Conservation (phyloP, 2,329 filamentous ascomycete species). For the Bisporella sp. region DNA sequence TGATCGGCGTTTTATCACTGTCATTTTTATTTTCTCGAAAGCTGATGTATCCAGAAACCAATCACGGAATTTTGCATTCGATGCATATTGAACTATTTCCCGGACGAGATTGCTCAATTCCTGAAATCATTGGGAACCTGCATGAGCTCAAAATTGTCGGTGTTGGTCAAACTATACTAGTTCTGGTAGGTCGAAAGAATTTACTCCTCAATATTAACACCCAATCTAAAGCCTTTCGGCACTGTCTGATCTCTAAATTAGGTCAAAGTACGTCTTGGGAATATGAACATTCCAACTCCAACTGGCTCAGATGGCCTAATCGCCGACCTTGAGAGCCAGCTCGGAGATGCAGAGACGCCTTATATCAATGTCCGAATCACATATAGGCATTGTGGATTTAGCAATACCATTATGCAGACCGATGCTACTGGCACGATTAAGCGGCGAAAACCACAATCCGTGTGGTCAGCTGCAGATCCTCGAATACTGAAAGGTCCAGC, state of each 20-base stretch:
- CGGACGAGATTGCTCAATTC: constrained; percentile 17
- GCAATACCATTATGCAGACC: constrained; percentile 45
- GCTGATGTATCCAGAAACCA: not conserved
- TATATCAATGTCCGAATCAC: constrained; percentile 46
- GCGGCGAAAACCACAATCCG: constrained; percentile 39
- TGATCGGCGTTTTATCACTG: not conserved
- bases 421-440: constrained; percentile 43
- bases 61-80: constrained; percentile 21
- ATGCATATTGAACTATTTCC: constrained; percentile 22
- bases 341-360: constrained; percentile 40
- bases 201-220: not conserved
- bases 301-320: constrained; percentile 45
- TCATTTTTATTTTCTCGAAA: not conserved
- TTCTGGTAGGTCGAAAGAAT: constrained; percentile 12
- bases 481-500: constrained; percentile 26
- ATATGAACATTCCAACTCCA: constrained; percentile 17
- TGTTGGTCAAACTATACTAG: constrained; percentile 21
- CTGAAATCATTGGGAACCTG: constrained; percentile 23
- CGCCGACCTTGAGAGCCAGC: constrained; percentile 48
- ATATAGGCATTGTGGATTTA: constrained; percentile 52
- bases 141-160: constrained; percentile 16
- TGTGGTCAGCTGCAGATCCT: constrained; percentile 42
- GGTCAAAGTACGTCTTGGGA: constrained; percentile 18
- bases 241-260: not conserved
- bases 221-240: not conserved